phyloP scores from a whole-genome alignment of 2,329 filamentous ascomycete genomes.

The Botryotinia globosa region DNA sequence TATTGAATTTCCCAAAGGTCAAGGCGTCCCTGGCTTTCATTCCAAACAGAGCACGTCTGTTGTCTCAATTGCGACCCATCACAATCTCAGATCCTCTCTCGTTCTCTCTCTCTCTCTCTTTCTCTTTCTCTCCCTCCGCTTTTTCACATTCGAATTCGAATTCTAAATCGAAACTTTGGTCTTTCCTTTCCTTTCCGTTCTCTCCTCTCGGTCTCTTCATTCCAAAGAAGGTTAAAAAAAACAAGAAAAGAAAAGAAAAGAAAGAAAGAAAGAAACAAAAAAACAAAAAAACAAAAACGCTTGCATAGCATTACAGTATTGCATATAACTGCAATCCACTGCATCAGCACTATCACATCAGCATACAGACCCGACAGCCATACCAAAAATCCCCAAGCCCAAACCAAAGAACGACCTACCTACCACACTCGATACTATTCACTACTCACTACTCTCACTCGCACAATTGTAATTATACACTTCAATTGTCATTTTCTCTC shows the following conservation, averaged over 20 bases:
- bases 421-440: neutral
- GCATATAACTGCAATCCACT: constrained; percentile 12
- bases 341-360: neutral
- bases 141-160: neutral
- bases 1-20: constrained; percentile 13
- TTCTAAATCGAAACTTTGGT: neutral
- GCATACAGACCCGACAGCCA: neutral
- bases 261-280: neutral
- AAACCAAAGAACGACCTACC: neutral
- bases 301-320: constrained; percentile 15
- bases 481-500: neutral
- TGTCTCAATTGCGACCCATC: constrained; percentile 17
- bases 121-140: neutral
- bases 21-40: constrained; percentile 16
- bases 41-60: constrained; percentile 18
- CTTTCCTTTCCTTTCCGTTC: neutral
- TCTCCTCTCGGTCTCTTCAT: neutral
- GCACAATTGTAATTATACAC: constrained; percentile 9
- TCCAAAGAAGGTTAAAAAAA: neutral
- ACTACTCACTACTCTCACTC: neutral
- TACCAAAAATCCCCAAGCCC: neutral
- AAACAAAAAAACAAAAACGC: neutral
- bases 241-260: neutral
- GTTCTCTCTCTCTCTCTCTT: neutral
- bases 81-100: neutral